Evolutionary conservation across 2,329 filamentous ascomycete genomes (phyloP).

Genomic region (Ophiobolus disseminans): DNA sequence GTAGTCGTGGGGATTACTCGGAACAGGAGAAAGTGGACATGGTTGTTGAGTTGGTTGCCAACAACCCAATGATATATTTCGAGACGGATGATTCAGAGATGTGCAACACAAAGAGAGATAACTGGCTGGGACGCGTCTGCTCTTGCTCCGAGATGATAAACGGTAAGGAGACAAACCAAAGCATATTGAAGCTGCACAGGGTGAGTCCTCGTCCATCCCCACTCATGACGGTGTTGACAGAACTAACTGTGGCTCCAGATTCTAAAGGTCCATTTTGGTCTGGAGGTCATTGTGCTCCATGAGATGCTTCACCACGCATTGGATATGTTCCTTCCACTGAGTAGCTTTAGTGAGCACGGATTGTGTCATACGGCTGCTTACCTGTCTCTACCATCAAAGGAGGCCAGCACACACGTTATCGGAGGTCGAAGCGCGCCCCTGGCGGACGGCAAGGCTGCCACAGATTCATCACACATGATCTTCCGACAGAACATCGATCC

Average conservation of each 20-base stretch:
- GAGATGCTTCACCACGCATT: slow-evolving; percentile 1
- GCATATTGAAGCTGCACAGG: not conserved
- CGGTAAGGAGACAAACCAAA: not conserved
- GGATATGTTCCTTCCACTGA: not conserved
- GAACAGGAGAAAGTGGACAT: not conserved
- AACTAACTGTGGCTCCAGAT: not conserved
- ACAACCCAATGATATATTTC: no score
- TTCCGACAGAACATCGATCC: slow-evolving; percentile 5
- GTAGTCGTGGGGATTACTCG: not conserved
- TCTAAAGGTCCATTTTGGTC: slow-evolving; percentile 6
- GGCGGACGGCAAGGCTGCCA: no score
- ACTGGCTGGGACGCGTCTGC: not conserved
- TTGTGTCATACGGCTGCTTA: not conserved
- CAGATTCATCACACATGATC: not conserved
- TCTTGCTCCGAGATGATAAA: not conserved
- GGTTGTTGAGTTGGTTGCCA: not conserved
- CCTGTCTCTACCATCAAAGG: not conserved
- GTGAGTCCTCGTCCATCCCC: not conserved
- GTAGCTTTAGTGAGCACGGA: not conserved
- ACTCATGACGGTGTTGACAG: no score
- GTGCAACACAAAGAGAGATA: not conserved
- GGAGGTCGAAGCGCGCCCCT: not conserved
- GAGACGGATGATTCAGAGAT: not conserved
- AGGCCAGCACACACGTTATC: not conserved
- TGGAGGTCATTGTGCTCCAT: slow-evolving; percentile 10